Conservation (phyloP, 192 early-diverging fungal genomes). For the Coemansia umbellata region DNA sequence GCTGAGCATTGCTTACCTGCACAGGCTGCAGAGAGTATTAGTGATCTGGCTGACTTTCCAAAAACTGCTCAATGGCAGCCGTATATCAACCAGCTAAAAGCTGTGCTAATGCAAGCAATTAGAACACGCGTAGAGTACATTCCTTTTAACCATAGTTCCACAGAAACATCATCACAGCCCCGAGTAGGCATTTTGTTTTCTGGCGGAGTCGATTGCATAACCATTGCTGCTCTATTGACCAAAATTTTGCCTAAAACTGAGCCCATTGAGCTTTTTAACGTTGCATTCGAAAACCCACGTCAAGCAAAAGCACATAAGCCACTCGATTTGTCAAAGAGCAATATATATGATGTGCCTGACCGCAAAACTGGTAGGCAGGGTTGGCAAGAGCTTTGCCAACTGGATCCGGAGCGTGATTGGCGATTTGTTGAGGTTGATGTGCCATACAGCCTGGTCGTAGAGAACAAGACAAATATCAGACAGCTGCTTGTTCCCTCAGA, state of each 20-base stretch:
- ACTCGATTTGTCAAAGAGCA: neutral
- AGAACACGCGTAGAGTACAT: conserved; percentile 19
- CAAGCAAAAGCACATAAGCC: conserved; percentile 7
- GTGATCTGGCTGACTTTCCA: conserved; percentile 14
- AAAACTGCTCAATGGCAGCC: conserved; percentile 13
- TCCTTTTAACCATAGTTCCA: conserved; percentile 2
- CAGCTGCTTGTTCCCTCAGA: conserved; percentile 74
- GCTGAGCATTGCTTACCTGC: neutral
- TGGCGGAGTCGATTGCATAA: conserved; percentile 91
- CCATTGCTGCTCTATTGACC: conserved; percentile 78
- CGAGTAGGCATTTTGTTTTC: conserved; percentile 84
- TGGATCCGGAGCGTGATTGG: conserved; percentile 73
- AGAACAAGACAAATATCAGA: conserved; percentile 56
- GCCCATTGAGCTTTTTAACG: conserved; percentile 90
- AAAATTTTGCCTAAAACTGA: conserved; percentile 64
- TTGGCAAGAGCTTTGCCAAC: conserved; percentile 52
- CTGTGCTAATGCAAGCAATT: conserved; percentile 11
- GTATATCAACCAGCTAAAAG: conserved; percentile 19
- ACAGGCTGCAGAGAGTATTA: neutral
- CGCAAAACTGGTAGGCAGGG: conserved; percentile 66
- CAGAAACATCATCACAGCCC: conserved; percentile 17
- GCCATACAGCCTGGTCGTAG: conserved; percentile 64
- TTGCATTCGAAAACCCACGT: conserved; percentile 92
- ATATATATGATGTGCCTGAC: conserved; percentile 68
- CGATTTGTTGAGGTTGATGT: conserved; percentile 89